phyloP scores from a whole-genome alignment of 768 basidiomycete species.

The Macrolepiota fuliginosa region DNA sequence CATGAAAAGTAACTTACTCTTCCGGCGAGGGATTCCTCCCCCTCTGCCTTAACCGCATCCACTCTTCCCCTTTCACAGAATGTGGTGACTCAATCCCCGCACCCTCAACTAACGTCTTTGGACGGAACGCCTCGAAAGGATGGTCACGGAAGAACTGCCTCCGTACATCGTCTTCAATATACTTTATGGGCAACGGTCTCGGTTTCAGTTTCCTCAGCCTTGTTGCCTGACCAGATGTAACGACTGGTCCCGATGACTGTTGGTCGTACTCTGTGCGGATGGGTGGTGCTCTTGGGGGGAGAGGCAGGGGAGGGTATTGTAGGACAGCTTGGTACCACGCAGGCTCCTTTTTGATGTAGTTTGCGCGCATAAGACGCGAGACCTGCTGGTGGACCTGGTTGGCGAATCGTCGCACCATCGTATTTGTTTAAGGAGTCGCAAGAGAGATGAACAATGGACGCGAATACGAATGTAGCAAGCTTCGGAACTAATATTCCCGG shows the following conservation, averaged over 20 bases:
- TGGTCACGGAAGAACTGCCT: constrained; percentile 94
- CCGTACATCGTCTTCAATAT: constrained; percentile 83
- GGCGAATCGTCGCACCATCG: constrained; percentile 79
- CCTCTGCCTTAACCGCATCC: constrained; percentile 81
- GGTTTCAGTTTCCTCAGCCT: constrained; percentile 24
- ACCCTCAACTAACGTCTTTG: constrained; percentile 73
- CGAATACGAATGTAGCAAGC: neutral
- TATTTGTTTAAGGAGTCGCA: neutral
- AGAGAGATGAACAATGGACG: neutral
- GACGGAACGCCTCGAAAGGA: constrained; percentile 92
- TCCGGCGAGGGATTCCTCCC: constrained; percentile 83
- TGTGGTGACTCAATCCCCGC: constrained; percentile 54
- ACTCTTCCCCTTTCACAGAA: constrained; percentile 54
- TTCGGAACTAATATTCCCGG: constrained; percentile 8
- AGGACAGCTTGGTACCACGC: constrained; percentile 85
- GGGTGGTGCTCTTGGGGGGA: constrained; percentile 74
- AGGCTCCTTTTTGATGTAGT: constrained; percentile 63
- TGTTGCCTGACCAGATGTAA: constrained; percentile 17
- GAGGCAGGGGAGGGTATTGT: constrained; percentile 82
- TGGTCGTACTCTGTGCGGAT: constrained; percentile 54
- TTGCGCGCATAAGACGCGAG: constrained; percentile 71
- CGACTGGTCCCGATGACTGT: constrained; percentile 19
- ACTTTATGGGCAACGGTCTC: constrained; percentile 55
- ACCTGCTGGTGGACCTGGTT: constrained; percentile 88
- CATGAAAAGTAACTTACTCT: constrained; percentile 60